Base-by-base conservation (phyloP, 2,329 filamentous ascomycete species). In the Talaromyces sp. region DNA sequence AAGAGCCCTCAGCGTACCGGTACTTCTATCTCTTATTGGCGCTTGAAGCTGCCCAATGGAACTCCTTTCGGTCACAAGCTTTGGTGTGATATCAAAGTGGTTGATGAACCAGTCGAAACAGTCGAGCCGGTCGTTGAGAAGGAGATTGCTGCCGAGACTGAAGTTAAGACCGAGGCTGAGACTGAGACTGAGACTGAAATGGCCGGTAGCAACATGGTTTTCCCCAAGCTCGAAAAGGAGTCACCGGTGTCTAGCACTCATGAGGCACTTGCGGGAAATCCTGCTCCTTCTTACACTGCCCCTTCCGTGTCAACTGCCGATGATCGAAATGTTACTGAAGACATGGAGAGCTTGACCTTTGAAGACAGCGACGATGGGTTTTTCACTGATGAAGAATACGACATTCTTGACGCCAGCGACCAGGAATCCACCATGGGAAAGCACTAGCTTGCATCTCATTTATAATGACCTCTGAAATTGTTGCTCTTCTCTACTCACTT, bases 321-420 rank as follows among this genome's bases (percentile, higher is more conserved):
- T 21, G 83, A 86, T 66, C 71, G 77, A n/a, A 69, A 70, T 57
- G 79, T 81, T 53, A 67, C 80, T 41, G 77, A 78, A 40, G 78
- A 77, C 56, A 71, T 74, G 11, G 70, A 72, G 6, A 76, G 58
- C 15, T 35, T 60, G 48, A 48, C 54, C 35, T 22, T 60, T 25
- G 58, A 60, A 25, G 58, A 60, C 25, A 41, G 40, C n/a, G 85
- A 80, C n/a, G 85, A 89, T 60, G 89, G 87, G 11, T 97, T 96
- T 80, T 77, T 96, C 80, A 97, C 94, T 0, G 94, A 99, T 63
- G 94, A 97, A 73, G 94, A 99, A 77, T 99, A 97, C 73, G 94
- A 99, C 68, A 92, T 97, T 64, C 84, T 97, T 46, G 91, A 97
- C 77, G 93, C 91, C 43, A 96, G 90, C 60, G 93, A 97, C 65